These are phyloP conservation scores for Myxozyma lipomycoides DNA, from an alignment of 805 yeast species.

Conservation along the genomic window DNA sequence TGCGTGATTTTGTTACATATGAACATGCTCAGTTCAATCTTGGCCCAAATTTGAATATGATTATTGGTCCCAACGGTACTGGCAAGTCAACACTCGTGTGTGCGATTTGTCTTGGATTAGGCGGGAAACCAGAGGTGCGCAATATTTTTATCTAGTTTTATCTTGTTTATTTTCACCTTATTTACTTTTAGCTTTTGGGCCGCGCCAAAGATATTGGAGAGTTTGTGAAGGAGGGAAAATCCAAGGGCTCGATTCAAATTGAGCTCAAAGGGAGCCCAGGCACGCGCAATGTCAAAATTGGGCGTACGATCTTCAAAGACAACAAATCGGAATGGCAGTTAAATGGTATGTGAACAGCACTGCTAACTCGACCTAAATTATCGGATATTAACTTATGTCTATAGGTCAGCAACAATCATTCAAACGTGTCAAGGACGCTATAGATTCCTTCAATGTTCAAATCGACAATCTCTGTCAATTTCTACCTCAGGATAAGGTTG, in stretches of 20 bases:
- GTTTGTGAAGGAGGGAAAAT: conserved; percentile 68
- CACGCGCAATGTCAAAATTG: conserved; percentile 35
- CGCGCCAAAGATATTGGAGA: conserved; percentile 57
- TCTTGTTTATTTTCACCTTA: neutral
- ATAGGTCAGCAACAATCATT: conserved; percentile 30
- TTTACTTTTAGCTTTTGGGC: conserved; percentile 48
- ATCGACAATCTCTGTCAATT: conserved; percentile 90
- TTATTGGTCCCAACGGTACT: conserved; percentile 95
- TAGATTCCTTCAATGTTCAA: conserved; percentile 64
- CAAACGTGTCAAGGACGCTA: conserved; percentile 42
- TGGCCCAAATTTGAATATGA: conserved; percentile 82
- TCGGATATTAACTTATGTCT: neutral
- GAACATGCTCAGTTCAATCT: conserved; percentile 59
- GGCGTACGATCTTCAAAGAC: conserved; percentile 38
- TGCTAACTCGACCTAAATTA: too few relatives aligned
- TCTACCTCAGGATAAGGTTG: conserved; percentile 91
- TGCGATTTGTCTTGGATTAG: conserved; percentile 85
- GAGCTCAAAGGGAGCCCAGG: conserved; percentile 44
- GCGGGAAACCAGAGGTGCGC: conserved; percentile 59
- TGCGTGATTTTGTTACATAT: conserved; percentile 64
- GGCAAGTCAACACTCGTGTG: conserved; percentile 94
- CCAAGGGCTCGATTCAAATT: conserved; percentile 47
- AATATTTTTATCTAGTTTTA: conserved; percentile 15
- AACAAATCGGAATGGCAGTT: conserved; percentile 32
- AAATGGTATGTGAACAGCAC: conserved; percentile 36